phyloP scores from a whole-genome alignment of 257 asterid species.

The Plantago ovata region DNA sequence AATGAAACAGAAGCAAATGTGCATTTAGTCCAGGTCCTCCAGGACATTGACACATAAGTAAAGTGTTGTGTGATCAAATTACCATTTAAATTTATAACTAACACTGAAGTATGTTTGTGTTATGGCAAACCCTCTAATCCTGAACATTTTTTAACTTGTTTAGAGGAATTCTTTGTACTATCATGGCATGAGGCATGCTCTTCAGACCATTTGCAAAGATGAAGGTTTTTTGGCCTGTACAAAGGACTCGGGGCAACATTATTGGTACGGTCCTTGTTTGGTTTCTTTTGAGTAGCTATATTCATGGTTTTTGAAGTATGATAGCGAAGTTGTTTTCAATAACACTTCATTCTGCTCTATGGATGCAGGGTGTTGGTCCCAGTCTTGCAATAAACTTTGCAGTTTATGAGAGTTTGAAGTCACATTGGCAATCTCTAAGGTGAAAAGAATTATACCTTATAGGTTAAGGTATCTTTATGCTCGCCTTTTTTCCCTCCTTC shows the following conservation, averaged over 20 bases:
- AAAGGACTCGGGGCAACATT: constrained; percentile 95
- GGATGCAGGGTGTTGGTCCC: constrained; percentile 91
- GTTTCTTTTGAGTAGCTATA: not conserved
- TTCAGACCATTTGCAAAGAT: constrained; percentile 78
- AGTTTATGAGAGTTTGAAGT: constrained; percentile 72
- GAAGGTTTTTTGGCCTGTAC: constrained; percentile 85
- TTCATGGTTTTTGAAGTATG: not conserved
- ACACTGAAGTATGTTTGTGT: not conserved
- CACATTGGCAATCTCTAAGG: constrained; percentile 62
- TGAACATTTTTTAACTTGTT: constrained; percentile 9
- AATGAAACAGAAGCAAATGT: too few species aligned
- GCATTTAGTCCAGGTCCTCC: too few species aligned
- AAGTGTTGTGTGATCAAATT: not conserved
- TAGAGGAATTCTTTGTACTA: constrained; percentile 79
- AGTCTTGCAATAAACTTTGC: constrained; percentile 91
- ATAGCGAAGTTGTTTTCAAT: not conserved
- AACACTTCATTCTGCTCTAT: constrained; percentile 7
- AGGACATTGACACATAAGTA: too few species aligned
- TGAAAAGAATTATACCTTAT: constrained; percentile 18
- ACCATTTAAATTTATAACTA: not conserved
- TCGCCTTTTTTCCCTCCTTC: not conserved
- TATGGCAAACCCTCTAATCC: not conserved
- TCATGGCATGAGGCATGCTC: constrained; percentile 76
- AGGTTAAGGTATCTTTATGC: not conserved
- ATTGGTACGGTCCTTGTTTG: constrained; percentile 44